phyloP scores from a whole-genome alignment of 192 early-diverging fungal genomes.

The Gonapodya prolifera region DNA sequence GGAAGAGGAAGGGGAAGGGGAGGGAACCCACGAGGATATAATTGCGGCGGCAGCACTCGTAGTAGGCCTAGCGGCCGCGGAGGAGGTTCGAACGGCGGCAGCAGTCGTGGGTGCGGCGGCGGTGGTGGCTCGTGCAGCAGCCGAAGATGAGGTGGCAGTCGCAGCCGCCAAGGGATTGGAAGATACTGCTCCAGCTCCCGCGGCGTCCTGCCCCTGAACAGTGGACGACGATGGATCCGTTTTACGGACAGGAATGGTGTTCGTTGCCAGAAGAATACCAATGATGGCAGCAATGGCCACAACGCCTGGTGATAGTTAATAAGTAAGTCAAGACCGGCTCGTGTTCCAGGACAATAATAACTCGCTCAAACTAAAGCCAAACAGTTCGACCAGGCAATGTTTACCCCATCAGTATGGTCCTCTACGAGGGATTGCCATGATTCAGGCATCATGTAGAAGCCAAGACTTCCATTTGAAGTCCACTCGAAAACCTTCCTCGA shows the following conservation, averaged over 20 bases:
- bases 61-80: background rate
- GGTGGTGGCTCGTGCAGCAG: background rate
- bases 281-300: background rate
- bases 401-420: too few species aligned
- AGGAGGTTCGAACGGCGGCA: background rate
- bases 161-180: background rate
- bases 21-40: background rate
- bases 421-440: too few species aligned
- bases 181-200: background rate
- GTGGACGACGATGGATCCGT: background rate
- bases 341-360: too few species aligned
- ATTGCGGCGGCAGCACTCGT: background rate
- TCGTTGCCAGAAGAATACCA: background rate
- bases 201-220: background rate
- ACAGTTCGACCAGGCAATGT: too few species aligned
- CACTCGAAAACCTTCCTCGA: too few species aligned
- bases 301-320: too few species aligned
- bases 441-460: too few species aligned
- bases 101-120: background rate
- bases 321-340: too few species aligned
- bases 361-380: too few species aligned
- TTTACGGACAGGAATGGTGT: background rate
- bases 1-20: too few species aligned
- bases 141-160: background rate
- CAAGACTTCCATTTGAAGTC: too few species aligned